These are phyloP conservation scores for Amanita polypyramis DNA, from an alignment of 768 basidiomycete species.

Conservation along the genomic window DNA sequence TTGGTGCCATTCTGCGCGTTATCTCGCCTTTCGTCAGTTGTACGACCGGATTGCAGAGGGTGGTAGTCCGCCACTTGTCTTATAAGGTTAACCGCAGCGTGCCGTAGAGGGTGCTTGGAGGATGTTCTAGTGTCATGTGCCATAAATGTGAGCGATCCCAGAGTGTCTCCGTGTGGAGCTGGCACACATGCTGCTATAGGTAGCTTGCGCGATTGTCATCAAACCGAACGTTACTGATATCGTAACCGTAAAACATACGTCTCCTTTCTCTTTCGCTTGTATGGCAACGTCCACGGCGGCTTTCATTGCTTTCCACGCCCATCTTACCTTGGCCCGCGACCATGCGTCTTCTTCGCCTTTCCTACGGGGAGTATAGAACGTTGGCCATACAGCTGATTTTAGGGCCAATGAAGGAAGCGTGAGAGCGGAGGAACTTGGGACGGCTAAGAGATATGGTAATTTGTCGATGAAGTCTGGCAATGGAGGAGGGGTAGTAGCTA, in stretches of 20 bases:
- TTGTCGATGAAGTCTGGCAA: conserved; percentile 39
- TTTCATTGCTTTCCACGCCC: conserved; percentile 68
- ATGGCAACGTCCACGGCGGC: conserved; percentile 39
- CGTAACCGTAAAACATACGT: conserved; percentile 33
- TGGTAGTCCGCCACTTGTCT: conserved; percentile 53
- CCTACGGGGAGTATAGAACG: conserved; percentile 56
- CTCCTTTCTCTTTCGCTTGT: conserved; percentile 36
- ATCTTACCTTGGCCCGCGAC: conserved; percentile 53
- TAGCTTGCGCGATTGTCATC: conserved; percentile 29
- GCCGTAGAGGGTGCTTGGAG: conserved; percentile 68
- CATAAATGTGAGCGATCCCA: conserved; percentile 26
- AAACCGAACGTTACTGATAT: background rate
- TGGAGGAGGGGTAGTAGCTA: conserved; percentile 28
- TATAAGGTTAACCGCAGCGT: conserved; percentile 73
- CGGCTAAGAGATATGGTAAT: conserved; percentile 43
- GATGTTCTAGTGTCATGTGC: conserved; percentile 66
- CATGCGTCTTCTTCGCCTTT: conserved; percentile 61
- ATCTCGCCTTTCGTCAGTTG: conserved; percentile 9
- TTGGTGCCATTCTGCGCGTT: conserved; percentile 50
- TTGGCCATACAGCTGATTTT: conserved; percentile 83
- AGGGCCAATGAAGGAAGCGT: conserved; percentile 52
- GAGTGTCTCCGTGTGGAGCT: conserved; percentile 28
- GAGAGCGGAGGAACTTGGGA: conserved; percentile 60
- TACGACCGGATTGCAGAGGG: conserved; percentile 14
- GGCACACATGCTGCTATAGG: conserved; percentile 72